Evolutionary conservation across 805 yeast genomes (phyloP).

Genomic region (Candida odintsovae): DNA sequence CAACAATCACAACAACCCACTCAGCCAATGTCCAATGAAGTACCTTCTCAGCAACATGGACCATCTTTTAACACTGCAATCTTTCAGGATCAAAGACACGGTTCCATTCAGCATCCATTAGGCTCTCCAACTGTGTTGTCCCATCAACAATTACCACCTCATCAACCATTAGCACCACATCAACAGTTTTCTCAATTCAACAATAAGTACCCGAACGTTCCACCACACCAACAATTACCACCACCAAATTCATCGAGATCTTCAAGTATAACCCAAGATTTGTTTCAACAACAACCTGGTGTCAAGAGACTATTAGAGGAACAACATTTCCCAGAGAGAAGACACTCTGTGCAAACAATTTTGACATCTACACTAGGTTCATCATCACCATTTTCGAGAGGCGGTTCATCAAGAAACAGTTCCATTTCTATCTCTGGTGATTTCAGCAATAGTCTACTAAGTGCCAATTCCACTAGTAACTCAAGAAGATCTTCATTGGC

Average conservation of each 20-base stretch:
- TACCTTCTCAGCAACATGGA: constrained; percentile 2
- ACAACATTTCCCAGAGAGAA: constrained; percentile 20
- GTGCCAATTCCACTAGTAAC: constrained; percentile 24
- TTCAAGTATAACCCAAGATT: constrained; percentile 20
- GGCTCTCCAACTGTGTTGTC: constrained; percentile 7
- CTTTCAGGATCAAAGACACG: constrained; percentile 9
- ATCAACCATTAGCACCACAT: constrained; percentile 1
- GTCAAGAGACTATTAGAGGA: constrained; percentile 25
- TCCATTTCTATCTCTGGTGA: constrained; percentile 31
- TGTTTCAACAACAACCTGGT: constrained; percentile 22
- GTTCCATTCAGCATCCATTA: constrained; percentile 6
- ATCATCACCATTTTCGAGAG: constrained; percentile 28
- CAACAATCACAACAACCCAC: not conserved
- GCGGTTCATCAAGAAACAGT: constrained; percentile 35
- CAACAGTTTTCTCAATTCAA: too few relatives aligned
- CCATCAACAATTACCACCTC: constrained; percentile 6
- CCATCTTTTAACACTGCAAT: constrained; percentile 15
- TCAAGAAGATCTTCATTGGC: constrained; percentile 39
- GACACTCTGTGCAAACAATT: constrained; percentile 25
- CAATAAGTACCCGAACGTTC: too few relatives aligned
- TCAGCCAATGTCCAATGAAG: constrained; percentile 3
- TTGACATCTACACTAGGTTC: constrained; percentile 19
- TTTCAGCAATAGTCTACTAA: constrained; percentile 7
- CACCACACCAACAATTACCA: not conserved
- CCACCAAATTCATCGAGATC: constrained; percentile 14